phyloP scores from a whole-genome alignment of 2,329 filamentous ascomycete genomes.

The Colletotrichum sp. region DNA sequence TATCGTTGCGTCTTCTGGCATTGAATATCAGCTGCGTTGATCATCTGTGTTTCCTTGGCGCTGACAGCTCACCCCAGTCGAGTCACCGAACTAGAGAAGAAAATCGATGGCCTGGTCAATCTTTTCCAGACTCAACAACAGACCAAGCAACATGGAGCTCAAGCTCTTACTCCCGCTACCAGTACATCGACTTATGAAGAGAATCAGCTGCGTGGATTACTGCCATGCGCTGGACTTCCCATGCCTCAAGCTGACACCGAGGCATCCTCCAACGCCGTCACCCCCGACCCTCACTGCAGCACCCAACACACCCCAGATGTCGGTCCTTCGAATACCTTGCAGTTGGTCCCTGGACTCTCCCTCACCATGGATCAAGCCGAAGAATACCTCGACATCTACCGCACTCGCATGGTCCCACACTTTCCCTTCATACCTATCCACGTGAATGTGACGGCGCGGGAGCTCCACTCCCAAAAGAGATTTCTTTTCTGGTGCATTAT shows the following conservation, averaged over 20 bases:
- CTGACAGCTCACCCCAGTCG: constrained; percentile 27
- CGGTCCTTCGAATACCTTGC: background rate
- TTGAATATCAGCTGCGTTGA: background rate
- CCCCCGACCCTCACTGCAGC: background rate
- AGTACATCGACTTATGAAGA: background rate
- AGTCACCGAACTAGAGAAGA: constrained; percentile 42
- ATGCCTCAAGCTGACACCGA: background rate
- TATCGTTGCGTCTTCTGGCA: background rate
- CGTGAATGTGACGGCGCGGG: constrained; percentile 25
- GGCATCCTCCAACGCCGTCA: background rate
- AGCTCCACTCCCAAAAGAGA: constrained; percentile 34
- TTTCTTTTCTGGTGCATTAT: constrained; percentile 45
- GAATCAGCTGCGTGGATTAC: background rate
- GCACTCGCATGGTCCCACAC: constrained; percentile 33
- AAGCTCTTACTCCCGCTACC: background rate
- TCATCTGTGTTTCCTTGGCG: background rate
- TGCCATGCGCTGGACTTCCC: background rate
- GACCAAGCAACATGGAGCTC: background rate
- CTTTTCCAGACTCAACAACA: constrained; percentile 37
- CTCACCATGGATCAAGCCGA: constrained; percentile 37
- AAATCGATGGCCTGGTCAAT: constrained; percentile 44
- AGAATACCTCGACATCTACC: constrained; percentile 36
- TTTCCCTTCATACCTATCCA: constrained; percentile 45
- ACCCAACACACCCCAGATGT: background rate
- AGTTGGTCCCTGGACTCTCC: constrained; percentile 38